These are phyloP conservation scores for Fusarium dlaminii DNA, from an alignment of 2,329 filamentous ascomycete species.

Conservation along the genomic window DNA sequence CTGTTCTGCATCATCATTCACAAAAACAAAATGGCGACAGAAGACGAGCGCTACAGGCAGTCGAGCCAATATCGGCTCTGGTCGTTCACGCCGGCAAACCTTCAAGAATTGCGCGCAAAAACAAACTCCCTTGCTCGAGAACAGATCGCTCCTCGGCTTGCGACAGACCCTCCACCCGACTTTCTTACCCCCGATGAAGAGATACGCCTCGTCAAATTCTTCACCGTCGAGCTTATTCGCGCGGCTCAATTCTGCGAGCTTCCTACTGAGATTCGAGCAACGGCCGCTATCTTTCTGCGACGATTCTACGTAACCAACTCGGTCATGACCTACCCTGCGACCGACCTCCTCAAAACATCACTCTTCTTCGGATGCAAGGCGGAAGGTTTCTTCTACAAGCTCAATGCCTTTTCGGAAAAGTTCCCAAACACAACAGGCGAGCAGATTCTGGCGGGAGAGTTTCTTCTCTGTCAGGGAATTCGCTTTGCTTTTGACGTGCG, in stretches of 20 bases:
- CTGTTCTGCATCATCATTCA: neutral
- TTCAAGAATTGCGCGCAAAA: constrained; percentile 76
- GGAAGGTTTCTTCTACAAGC: constrained; percentile 80
- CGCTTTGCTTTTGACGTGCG: constrained; percentile 93
- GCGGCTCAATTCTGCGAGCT: constrained; percentile 64
- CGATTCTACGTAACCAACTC: constrained; percentile 97
- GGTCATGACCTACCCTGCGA: constrained; percentile 94
- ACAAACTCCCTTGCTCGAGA: constrained; percentile 79
- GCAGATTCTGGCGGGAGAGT: constrained; percentile 89
- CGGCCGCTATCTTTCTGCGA: constrained; percentile 87
- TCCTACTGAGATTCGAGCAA: constrained; percentile 64
- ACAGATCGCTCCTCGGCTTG: constrained; percentile 69
- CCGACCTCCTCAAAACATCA: constrained; percentile 86
- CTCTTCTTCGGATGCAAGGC: constrained; percentile 95
- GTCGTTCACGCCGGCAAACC: constrained; percentile 83
- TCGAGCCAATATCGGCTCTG: constrained; percentile 92
- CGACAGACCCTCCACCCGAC: constrained; percentile 68
- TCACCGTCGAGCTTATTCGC: constrained; percentile 68
- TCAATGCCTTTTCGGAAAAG: constrained; percentile 71
- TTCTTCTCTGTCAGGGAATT: constrained; percentile 89
- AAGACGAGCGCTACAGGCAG: constrained; percentile 90
- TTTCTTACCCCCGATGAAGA: constrained; percentile 88
- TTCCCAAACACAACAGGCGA: constrained; percentile 78
- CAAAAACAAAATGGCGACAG: constrained; percentile 70
- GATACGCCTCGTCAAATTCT: constrained; percentile 81